Conservation (phyloP, 306 rosid genomes). For the Dalbergia cultrata region DNA sequence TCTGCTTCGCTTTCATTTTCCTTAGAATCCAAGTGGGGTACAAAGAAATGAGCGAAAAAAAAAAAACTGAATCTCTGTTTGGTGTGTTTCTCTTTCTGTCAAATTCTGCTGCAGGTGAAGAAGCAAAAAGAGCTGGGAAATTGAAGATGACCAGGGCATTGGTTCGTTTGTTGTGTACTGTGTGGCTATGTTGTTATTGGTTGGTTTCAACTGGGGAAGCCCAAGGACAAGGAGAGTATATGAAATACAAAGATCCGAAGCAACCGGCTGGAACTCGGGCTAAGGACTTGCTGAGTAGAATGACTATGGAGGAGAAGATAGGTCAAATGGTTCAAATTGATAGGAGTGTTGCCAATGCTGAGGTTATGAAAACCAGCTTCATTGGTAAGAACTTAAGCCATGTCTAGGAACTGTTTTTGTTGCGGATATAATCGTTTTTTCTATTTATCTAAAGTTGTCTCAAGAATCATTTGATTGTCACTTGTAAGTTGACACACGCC, state of each 20-base stretch:
- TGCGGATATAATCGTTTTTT: too few relatives aligned
- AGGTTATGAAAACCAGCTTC: slow-evolving; percentile 69
- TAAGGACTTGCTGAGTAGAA: slow-evolving; percentile 74
- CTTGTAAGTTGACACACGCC: too few relatives aligned
- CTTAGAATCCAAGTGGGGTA: slow-evolving; percentile 49
- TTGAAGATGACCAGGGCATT: slow-evolving; percentile 57
- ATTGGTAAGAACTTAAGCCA: slow-evolving; percentile 62
- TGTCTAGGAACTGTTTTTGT: neutral
- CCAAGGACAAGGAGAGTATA: slow-evolving; percentile 57
- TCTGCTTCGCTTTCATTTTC: slow-evolving; percentile 35
- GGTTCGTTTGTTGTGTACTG: slow-evolving; percentile 50
- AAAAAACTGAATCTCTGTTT: slow-evolving; percentile 20
- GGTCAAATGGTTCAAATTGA: slow-evolving; percentile 99
- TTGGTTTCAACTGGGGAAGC: slow-evolving; percentile 63
- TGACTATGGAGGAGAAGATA: slow-evolving; percentile 93
- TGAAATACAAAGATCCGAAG: slow-evolving; percentile 81
- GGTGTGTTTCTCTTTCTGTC: slow-evolving; percentile 23
- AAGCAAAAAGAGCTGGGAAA: slow-evolving; percentile 9
- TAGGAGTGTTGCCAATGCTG: slow-evolving; percentile 79
- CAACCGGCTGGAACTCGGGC: slow-evolving; percentile 70
- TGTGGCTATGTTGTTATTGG: slow-evolving; percentile 69
- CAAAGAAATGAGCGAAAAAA: neutral
- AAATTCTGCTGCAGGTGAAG: slow-evolving; percentile 52
- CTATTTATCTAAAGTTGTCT: neutral
- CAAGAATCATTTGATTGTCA: neutral